Evolutionary conservation across 192 early-diverging fungal genomes (phyloP), one percentile per base, ranked within the genome.

Genomic region (Ambispora gerdemannii): DNA sequence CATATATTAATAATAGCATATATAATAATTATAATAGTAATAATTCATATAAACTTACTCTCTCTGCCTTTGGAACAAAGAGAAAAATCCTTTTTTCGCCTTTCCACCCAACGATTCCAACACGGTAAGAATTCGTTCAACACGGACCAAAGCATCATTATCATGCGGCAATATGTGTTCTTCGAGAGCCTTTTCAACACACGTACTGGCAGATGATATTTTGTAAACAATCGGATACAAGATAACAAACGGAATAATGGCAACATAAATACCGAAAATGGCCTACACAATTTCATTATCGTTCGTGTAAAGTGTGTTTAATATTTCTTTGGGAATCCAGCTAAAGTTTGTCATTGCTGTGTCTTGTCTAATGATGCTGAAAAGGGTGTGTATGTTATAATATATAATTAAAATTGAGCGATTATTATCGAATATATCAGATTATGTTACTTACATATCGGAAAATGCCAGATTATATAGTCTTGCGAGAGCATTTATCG

Each of bases 221-320:
- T 4, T 24, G 17, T 24, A 53, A 8, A 34, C 3, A 27, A 22
- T 59, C 27, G 22, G 3, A 63, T 30, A 36, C 19, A 36, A 31
- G 63, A 22, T 4, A 47, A 25, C 36, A 8, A 22, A 24, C 22
- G 4, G 11, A n/a, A n/a, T 10, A 35, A 10, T 8, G 2, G 32
- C 31, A n/a, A n/a, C n/a, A n/a, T n/a, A n/a, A n/a, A n/a, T n/a
- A 10, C 15, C 15, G 6, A 28, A n/a, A 28, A 2, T 20, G 27
- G 71, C 86, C 74, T 82, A 91, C 88, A 81, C 86, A 4, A 88
- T 79, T n/a, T 94, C 91, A 3, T 80, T 71, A 52, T 96, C 94
- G 69, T 93, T 91, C 24, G 93, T 77, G 74, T 95, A 98, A 19
- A 95, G 74, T n/a, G 90, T 78, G 58, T 92, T 88, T 22, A 97